A percentile compares a stretch with the other conserved stretches of the same genome.
Conservation (phyloP, 345 rosid genomes). For the Jatropha curcas region DNA sequence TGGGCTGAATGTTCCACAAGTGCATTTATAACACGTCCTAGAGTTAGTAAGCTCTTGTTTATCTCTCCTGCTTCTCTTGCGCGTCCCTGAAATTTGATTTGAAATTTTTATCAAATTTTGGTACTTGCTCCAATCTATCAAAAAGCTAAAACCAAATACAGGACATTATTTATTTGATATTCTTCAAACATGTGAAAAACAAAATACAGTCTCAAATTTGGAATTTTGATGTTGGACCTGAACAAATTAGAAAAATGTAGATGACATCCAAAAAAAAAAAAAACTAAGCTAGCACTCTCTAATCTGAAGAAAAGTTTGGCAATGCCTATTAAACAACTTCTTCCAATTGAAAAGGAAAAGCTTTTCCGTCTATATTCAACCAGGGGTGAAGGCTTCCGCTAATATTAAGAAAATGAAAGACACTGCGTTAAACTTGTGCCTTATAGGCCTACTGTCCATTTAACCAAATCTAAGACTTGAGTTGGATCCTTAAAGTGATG, state of each 20-base stretch:
- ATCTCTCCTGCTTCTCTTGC: constrained; percentile 99
- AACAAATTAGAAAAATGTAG: no score
- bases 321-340: neutral
- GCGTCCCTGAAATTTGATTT: constrained; percentile 55
- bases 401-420: neutral
- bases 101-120: constrained; percentile 12
- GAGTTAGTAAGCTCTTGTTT: constrained; percentile 91
- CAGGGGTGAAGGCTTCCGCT: no score
- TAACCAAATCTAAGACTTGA: no score
- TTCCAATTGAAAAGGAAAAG: neutral
- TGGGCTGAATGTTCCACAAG: constrained; percentile 96
- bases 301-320: neutral
- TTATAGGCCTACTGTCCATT: neutral
- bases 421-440: neutral
- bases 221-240: neutral
- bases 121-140: neutral
- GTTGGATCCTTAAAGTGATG: neutral
- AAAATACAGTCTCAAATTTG: neutral
- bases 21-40: constrained; percentile 96
- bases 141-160: neutral
- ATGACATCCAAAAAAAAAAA: no score
- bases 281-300: neutral
- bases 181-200: neutral
- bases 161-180: neutral
- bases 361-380: neutral